Base-by-base conservation (phyloP, 1,139 yeast species). In the Candida sp. region DNA sequence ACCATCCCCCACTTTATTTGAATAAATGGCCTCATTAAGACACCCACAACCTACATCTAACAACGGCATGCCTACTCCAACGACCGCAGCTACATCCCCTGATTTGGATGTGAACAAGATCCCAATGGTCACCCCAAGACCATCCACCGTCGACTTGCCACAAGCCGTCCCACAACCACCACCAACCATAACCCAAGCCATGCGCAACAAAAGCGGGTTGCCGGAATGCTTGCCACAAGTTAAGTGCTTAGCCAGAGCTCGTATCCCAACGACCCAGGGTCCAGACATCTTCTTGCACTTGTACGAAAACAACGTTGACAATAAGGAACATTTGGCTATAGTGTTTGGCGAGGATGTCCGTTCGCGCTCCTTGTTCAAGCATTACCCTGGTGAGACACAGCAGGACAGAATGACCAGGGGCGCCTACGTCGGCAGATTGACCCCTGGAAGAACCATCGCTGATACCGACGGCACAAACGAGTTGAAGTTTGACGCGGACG, bases 381-480 rank as follows among this genome's bases (percentile, higher is more conserved):
- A 71, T 47, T 75, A 91, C 47, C 73, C 74, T 0, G 83, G 84
- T 42, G 99, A 94, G 59, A 77, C 97, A 0, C 98, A 92, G 68
- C 88, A 84, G 62, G 98, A 91, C 63, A 74, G 99, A 58, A 94
- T 94, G 98, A 91, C 96, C 12, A 79, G 99, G 58, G 99, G 99
- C 26, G 99, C 99, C 2, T 96, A 96, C 62, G 83, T 89, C 28
- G 99, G 99, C 9, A 84, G 84, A 62, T 75, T 96, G 53, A 86
- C 83, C 60, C 98, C 98, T 2, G 98, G 98, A 3, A 78, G 99
- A 55, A 68, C 70, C 26, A 65, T 73, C 4, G 96, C 96, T 0
- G 93, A 88, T 63, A 58, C 51, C n/a, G 94, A 88, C 61, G 79
- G 73, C 5, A 66, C 78, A 46, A 58, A 70, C 51, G 67, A 70